Evolutionary conservation across 2,329 filamentous ascomycete genomes (phyloP), one percentile per base, ranked within the genome.

Genomic region (Diaporthe sp.): DNA sequence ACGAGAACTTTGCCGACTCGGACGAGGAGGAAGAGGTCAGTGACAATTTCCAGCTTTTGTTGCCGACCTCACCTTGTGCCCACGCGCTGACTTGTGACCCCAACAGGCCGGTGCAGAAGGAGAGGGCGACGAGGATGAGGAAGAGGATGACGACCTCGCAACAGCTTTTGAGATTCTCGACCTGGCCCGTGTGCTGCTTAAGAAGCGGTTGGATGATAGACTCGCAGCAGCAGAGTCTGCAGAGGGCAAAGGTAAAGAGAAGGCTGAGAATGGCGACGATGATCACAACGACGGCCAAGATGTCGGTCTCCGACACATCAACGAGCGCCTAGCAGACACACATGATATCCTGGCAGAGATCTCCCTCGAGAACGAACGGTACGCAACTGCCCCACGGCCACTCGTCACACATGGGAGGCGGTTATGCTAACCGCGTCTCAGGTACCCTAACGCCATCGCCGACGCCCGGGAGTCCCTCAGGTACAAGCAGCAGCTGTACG

Each of bases 291-390:
- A 51, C 8, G 13, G 32, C n/a, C 22, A 51, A 25, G 73, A 70
- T 42, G 83, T 85, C 53, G 78, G 81, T 2, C 77, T 87, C 56
- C 85, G 88, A 77, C 91, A 94, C 75, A 87, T 96, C 80, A 96
- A 95, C 83, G 94, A 97, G 83, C 92, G 95, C 73, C 89, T 98
- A 44, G 95, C 95, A 75, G 97, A 99, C 81, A 97, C 95, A 12
- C 95, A 98, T 82, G 96, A 98, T 81, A 90, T 98, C 72, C 93
- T 98, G 76, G 94, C 96, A 13, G 97, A 99, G 84, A 98, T 99
- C 76, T 97, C 94, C n/a, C 88, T 99, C 37, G 97, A 99, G 85
- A 98, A 97, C 78, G 97, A 98, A 84, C 92, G 94, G 86, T 92
- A 85, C 75, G 83, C 76, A 39, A 55, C 56, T 19, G n/a, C 56